A percentile compares a stretch with the other conserved stretches of the same genome.
phyloP scores from a whole-genome alignment of 2,329 filamentous ascomycete species.

The Sporothrix variecibatus region DNA sequence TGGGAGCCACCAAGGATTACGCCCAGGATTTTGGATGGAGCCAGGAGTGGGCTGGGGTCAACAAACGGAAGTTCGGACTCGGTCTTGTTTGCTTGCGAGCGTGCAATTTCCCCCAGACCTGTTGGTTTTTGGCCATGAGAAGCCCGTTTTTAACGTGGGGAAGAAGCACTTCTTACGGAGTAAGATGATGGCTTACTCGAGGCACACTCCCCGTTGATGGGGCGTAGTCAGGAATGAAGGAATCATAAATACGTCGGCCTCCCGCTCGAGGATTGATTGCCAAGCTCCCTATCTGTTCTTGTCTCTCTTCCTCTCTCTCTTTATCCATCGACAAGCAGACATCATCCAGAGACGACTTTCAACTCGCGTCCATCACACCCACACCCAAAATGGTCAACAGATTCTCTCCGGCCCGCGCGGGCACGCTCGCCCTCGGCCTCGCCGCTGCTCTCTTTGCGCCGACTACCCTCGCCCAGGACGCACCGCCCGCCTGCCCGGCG shows the following conservation, averaged over 20 bases:
- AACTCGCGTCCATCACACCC: too few species aligned
- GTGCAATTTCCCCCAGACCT: neutral
- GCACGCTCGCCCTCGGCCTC: neutral
- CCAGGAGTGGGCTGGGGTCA: too few species aligned
- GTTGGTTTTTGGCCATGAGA: neutral
- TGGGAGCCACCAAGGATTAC: too few species aligned
- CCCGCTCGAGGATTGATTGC: neutral
- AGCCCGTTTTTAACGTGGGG: neutral
- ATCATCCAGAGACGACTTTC: neutral
- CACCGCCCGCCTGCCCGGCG: neutral
- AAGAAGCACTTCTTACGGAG: neutral
- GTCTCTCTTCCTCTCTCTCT: neutral
- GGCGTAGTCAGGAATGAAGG: neutral
- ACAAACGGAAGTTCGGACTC: neutral
- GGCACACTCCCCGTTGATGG: neutral
- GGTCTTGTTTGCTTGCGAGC: neutral
- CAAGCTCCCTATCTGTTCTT: neutral
- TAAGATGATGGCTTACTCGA: neutral
- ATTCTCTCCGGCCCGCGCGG: neutral
- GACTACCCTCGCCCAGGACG: neutral
- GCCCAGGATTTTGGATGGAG: neutral
- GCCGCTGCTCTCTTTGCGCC: conserved; percentile 8
- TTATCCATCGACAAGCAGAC: neutral
- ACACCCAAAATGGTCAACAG: neutral
- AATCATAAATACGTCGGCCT: neutral